A percentile compares a stretch with the other conserved stretches of the same genome.
Evolutionary conservation across 2,329 filamentous ascomycete species (phyloP).

Genomic region (Mycosphaerella sp.): DNA sequence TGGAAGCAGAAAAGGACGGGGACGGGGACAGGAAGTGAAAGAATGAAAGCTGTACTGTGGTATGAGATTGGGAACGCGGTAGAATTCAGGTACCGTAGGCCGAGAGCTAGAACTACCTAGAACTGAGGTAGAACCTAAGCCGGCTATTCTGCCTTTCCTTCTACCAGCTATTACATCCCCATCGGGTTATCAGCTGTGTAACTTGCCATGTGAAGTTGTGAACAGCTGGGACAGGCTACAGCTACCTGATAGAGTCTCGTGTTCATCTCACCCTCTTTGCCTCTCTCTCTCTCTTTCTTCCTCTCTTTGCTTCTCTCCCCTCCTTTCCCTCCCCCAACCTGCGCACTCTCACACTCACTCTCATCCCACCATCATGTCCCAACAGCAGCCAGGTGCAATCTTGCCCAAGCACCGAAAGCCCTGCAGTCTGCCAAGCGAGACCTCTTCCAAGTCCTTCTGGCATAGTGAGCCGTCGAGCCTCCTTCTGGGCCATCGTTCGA

Average conservation of each 20-base stretch:
- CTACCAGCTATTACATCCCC: neutral
- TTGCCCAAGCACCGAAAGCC: conserved; percentile 20
- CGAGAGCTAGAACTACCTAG: too few species aligned
- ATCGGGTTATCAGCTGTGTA: conserved; percentile 9
- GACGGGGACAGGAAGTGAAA: too few species aligned
- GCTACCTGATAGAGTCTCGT: too few species aligned
- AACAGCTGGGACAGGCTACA: neutral
- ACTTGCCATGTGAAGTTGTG: neutral
- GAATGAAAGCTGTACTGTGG: neutral
- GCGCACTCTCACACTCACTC: neutral
- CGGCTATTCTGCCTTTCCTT: neutral
- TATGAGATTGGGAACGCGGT: too few species aligned
- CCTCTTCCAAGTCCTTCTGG: conserved; percentile 59
- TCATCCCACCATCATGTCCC: neutral
- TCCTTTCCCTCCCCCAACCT: neutral
- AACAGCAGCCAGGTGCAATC: conserved; percentile 11
- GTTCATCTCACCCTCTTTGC: neutral
- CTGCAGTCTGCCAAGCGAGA: conserved; percentile 21
- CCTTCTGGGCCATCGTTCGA: conserved; percentile 63
- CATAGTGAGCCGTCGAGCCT: conserved; percentile 59
- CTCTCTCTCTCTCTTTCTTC: neutral
- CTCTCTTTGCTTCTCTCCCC: neutral
- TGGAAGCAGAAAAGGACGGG: neutral
- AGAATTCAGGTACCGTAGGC: too few species aligned
- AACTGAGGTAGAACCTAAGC: too few species aligned